These are phyloP conservation scores for Takashimella koratensis DNA, from an alignment of 1,284 basidiomycete species.

Conservation along the genomic window DNA sequence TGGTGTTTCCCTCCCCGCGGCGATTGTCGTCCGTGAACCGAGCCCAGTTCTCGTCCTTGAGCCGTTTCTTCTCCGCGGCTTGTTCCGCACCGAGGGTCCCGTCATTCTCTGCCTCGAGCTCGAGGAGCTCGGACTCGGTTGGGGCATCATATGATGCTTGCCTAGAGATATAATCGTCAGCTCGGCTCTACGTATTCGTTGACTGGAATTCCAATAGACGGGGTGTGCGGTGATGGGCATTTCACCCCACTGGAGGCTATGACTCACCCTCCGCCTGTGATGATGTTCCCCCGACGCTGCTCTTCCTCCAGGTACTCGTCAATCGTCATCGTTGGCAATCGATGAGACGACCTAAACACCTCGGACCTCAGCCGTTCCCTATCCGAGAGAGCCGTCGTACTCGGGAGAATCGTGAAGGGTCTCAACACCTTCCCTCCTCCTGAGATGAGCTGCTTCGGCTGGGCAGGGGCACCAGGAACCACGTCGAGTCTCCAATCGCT, in stretches of 20 bases:
- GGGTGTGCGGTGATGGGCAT: too few species aligned
- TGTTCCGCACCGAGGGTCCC: constrained; percentile 67
- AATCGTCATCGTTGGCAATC: constrained; percentile 91
- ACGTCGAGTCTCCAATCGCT: constrained; percentile 74
- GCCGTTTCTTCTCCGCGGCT: constrained; percentile 70
- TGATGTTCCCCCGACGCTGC: constrained; percentile 74
- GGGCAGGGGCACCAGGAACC: constrained; percentile 37
- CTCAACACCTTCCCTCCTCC: constrained; percentile 71
- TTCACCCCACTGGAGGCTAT: not conserved
- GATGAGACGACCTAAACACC: constrained; percentile 82
- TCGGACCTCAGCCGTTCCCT: constrained; percentile 68
- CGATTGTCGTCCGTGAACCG: constrained; percentile 73
- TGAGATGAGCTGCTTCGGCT: constrained; percentile 61
- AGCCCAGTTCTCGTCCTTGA: constrained; percentile 85
- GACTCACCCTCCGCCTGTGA: constrained; percentile 80
- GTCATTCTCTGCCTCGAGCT: constrained; percentile 75
- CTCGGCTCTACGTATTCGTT: constrained; percentile 11
- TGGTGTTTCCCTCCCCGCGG: constrained; percentile 84
- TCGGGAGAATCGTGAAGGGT: constrained; percentile 87
- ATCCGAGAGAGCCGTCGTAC: constrained; percentile 54
- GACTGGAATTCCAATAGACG: too few species aligned
- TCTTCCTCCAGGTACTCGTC: constrained; percentile 94
- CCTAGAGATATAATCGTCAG: constrained; percentile 51
- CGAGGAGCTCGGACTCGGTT: constrained; percentile 72
- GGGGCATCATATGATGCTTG: constrained; percentile 63